phyloP scores from a whole-genome alignment of 352 stramenopile genomes.

The Phytophthora pinifolia region DNA sequence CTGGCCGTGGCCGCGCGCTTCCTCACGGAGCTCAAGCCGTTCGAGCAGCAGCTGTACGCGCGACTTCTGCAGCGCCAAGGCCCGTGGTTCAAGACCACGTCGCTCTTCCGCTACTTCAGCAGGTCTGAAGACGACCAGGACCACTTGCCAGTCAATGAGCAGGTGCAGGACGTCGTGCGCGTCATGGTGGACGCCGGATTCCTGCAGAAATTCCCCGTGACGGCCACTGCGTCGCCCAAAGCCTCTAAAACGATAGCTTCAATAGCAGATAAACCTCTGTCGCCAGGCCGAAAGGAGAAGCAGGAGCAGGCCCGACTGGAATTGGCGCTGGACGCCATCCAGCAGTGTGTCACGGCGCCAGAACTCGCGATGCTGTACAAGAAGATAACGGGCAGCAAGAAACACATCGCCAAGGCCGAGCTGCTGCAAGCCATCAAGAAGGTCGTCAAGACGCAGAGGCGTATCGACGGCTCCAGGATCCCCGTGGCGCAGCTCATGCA shows the following conservation, averaged over 20 bases:
- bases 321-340: slow-evolving; percentile 48
- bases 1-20: slow-evolving; percentile 43
- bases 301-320: slow-evolving; percentile 22
- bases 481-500: slow-evolving; percentile 63
- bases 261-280: neutral
- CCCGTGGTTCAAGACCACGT: slow-evolving; percentile 68
- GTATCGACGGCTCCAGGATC: slow-evolving; percentile 73
- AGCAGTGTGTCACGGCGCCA: slow-evolving; percentile 43
- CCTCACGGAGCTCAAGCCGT: slow-evolving; percentile 42
- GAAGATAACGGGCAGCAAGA: slow-evolving; percentile 56
- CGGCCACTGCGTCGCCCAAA: neutral
- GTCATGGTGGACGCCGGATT: slow-evolving; percentile 42
- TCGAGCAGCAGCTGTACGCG: slow-evolving; percentile 72
- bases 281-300: slow-evolving; percentile 6
- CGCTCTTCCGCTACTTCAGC: slow-evolving; percentile 63
- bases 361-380: slow-evolving; percentile 56
- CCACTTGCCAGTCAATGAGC: slow-evolving; percentile 18
- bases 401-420: slow-evolving; percentile 40
- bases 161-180: slow-evolving; percentile 48
- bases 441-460: slow-evolving; percentile 57
- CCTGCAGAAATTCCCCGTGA: slow-evolving; percentile 30
- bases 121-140: slow-evolving; percentile 8
- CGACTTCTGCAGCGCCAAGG: slow-evolving; percentile 79
- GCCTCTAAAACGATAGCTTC: neutral
- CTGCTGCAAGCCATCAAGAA: slow-evolving; percentile 44